These are phyloP conservation scores for Amyloporia xantha DNA, from an alignment of 768 basidiomycete species.

Conservation along the genomic window DNA sequence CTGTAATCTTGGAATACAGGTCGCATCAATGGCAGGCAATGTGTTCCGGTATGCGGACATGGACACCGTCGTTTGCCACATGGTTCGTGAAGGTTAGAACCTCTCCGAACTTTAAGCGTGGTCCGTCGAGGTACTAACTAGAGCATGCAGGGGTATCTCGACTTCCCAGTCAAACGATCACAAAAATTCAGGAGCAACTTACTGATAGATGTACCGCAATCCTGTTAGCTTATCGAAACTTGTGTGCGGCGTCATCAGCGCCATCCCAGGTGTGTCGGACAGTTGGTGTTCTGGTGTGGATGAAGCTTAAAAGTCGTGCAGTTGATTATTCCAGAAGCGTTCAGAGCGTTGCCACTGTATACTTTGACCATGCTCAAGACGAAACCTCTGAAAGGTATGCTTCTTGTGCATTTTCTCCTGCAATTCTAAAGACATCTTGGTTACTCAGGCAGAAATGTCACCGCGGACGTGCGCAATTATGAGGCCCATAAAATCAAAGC, in stretches of 20 bases:
- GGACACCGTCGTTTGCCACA: slow-evolving; percentile 69
- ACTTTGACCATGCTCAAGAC: slow-evolving; percentile 77
- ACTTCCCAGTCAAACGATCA: slow-evolving; percentile 52
- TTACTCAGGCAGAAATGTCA: slow-evolving; percentile 68
- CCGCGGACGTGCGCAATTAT: slow-evolving; percentile 90
- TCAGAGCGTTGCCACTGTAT: slow-evolving; percentile 79
- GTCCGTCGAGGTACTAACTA: no score
- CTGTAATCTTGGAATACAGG: slow-evolving; percentile 78
- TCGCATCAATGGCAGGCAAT: slow-evolving; percentile 79
- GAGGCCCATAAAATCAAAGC: slow-evolving; percentile 71
- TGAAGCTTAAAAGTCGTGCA: slow-evolving; percentile 26
- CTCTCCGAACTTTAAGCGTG: background rate
- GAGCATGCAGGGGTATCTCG: slow-evolving; percentile 54
- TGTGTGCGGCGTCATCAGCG: slow-evolving; percentile 77
- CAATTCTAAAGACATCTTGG: background rate
- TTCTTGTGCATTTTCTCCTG: background rate
- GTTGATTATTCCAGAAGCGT: slow-evolving; percentile 93
- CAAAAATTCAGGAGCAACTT: slow-evolving; percentile 76
- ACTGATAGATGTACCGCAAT: slow-evolving; percentile 80
- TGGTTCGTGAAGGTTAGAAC: slow-evolving; percentile 70
- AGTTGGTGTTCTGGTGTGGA: background rate
- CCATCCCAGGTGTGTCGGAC: slow-evolving; percentile 60
- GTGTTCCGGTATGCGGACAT: slow-evolving; percentile 90
- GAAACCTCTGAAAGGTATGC: slow-evolving; percentile 85
- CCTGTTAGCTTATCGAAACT: slow-evolving; percentile 78